These are phyloP conservation scores for Hypomontagnella submonticulosa DNA, from an alignment of 495 filamentous ascomycete genomes.

Conservation along the genomic window DNA sequence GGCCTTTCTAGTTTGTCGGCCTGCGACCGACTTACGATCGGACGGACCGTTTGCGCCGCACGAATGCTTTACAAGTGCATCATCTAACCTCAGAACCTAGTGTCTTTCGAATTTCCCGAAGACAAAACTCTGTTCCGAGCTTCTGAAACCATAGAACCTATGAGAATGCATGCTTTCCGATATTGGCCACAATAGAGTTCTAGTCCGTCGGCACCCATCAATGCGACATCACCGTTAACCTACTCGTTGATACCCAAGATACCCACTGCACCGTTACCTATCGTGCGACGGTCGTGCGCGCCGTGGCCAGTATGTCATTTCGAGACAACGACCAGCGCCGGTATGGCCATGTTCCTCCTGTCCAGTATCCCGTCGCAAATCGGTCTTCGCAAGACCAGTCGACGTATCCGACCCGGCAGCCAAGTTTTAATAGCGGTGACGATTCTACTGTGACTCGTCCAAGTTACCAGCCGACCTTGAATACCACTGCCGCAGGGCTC, in stretches of 20 bases:
- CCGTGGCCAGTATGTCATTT: constrained; percentile 62
- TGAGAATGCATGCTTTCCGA: constrained; percentile 28
- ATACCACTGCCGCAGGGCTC: constrained; percentile 45
- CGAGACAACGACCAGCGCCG: constrained; percentile 64
- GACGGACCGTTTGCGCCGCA: constrained; percentile 8
- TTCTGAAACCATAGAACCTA: constrained; percentile 23
- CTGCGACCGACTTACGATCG: constrained; percentile 5
- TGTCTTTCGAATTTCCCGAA: constrained; percentile 32
- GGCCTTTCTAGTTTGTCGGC: constrained; percentile 11
- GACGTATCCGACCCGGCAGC: constrained; percentile 63
- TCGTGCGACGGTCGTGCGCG: constrained; percentile 29
- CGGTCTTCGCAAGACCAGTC: constrained; percentile 49
- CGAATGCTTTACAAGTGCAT: constrained; percentile 26
- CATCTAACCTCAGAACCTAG: constrained; percentile 25
- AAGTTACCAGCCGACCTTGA: constrained; percentile 44
- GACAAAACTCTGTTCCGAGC: constrained; percentile 33
- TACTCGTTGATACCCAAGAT: constrained; percentile 31
- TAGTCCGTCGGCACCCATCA: constrained; percentile 21
- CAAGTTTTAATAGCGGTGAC: constrained; percentile 84
- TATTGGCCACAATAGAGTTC: constrained; percentile 35
- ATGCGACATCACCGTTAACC: constrained; percentile 33
- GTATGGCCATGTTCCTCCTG: constrained; percentile 67
- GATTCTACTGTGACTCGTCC: constrained; percentile 62
- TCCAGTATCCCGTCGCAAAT: constrained; percentile 63
- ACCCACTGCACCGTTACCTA: constrained; percentile 13